Percentiles rank a stretch among this genome's conserved stretches.
Evolutionary conservation across 2,329 filamentous ascomycete genomes (phyloP).

Genomic region (Microsporum audouinii): DNA sequence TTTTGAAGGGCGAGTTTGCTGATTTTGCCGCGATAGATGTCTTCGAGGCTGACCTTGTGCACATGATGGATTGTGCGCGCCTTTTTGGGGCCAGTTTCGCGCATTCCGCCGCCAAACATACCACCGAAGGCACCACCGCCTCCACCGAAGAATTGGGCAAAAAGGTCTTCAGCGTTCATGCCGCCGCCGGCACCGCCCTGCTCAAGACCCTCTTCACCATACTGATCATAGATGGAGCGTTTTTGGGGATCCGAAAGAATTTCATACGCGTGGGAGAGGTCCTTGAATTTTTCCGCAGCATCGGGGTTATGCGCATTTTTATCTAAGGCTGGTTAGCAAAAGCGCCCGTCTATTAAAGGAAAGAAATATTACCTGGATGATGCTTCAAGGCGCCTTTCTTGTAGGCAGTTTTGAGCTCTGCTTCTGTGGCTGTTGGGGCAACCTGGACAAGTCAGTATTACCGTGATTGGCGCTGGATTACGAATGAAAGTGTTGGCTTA

Average conservation of each 20-base stretch:
- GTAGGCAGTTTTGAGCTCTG: constrained; percentile 88
- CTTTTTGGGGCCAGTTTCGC: constrained; percentile 72
- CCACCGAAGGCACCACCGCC: constrained; percentile 57
- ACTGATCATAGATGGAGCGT: constrained; percentile 86
- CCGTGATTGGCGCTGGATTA: neutral
- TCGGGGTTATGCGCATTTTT: constrained; percentile 93
- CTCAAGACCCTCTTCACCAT: constrained; percentile 92
- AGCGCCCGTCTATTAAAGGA: neutral
- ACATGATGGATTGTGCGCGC: constrained; percentile 95
- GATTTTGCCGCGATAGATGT: constrained; percentile 95
- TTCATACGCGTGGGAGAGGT: constrained; percentile 91
- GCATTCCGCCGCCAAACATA: constrained; percentile 70
- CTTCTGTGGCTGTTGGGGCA: constrained; percentile 64
- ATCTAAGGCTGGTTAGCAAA: constrained; percentile 44
- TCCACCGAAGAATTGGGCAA: constrained; percentile 86
- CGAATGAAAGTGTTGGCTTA: constrained; percentile 20
- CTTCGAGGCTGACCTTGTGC: constrained; percentile 95
- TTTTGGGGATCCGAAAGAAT: constrained; percentile 85
- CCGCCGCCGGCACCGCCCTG: constrained; percentile 67
- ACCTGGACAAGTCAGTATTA: constrained; percentile 45
- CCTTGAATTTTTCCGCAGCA: constrained; percentile 97
- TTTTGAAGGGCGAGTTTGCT: constrained; percentile 96
- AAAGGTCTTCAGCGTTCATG: constrained; percentile 93
- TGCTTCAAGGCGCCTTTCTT: constrained; percentile 81
- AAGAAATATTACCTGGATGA: constrained; percentile 62